Evolutionary conservation across 768 basidiomycete genomes (phyloP), one percentile per base, ranked within the genome.

Genomic region (Rhizopogon rudus): DNA sequence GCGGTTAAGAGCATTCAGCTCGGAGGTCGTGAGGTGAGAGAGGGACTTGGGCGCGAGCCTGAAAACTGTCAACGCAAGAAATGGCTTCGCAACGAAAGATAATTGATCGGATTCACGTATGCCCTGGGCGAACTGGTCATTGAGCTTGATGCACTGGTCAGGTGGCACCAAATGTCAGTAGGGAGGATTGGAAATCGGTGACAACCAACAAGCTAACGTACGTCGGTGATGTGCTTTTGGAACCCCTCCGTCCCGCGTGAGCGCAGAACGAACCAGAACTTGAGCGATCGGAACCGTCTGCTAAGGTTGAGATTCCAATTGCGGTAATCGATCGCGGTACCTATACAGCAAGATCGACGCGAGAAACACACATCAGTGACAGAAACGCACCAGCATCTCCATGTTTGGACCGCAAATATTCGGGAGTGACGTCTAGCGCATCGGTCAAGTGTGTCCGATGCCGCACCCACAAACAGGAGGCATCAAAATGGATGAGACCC

Each of bases 401-500:
- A 25, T 25, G 25, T 3, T 25, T 25, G 3, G 25, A 25, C 25
- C 25, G 25, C 25, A 25, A 3, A 25, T 25, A 25, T 25, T 25
- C 25, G 25, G 25, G 25, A 25, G 25, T 25, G 25, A 25, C 25
- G 25, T 25, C 25, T 25, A 25, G 25, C 25, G 25, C 25, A 25
- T 25, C 25, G 25, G 25, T 25, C 25, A 25, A 25, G 4, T 25
- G 4, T 5, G 3, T 25, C 25, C 25, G 25, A 25, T 25, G 25
- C 25, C 25, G 73, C 1, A 98, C 86, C 88, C 90, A 92, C 1
- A 90, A 69, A 25, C 83, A 73, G 4, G 89, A 91, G 44, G 84
- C 84, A 62, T 94, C 93, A 60, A 96, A 94, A 60, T 90, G 93
- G 3, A 88, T 86, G 8, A 97, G 77, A 17, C 94, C 94, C 89